Base-by-base conservation (phyloP, 1,139 yeast species). In the Kodamaea ohmeri region DNA sequence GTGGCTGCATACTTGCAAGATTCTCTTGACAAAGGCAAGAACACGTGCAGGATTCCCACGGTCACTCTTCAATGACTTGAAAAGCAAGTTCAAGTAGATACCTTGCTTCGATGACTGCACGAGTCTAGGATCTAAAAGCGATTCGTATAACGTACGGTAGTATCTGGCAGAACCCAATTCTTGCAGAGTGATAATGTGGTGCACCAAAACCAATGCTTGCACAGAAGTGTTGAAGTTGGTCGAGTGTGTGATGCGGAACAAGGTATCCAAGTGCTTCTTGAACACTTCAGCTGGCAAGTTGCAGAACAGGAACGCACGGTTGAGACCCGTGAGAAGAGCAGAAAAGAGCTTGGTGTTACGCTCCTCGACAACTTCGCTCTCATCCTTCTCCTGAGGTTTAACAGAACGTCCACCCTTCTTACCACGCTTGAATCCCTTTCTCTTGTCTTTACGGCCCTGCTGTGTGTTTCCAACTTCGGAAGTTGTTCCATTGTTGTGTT, bases 301-400 rank as follows among this genome's bases (percentile, higher is more conserved):
- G 1, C 96, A 82, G 58, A 87, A 92, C 41, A 98, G 97, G 71
- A 87, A 90, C 1, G 98, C 94, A 65, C 99, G 84, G 60, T 94
- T 94, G 45, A 92, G 77, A 48, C 99, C 99, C 2, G 98, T 89
- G 47, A 92, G 76, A 43, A 94, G 76, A 15, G 96, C 97, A 25
- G 96, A 83, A 51, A 90, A 88, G 51, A 92, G 67, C 55, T 87
- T 86, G 31, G 95, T 76, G 53, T 82, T 85, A 54, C 83, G 86
- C 55, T 92, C 97, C 57, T 88, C 96, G 33, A 82, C 62, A 4
- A 85, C 69, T 50, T 86, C 95, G 37, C 68, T 72, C 43, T 80
- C 83, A 12, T 88, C 71, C 59, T 86, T 86, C 34, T 70, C 79
- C 37, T 68, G 76, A 33, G 66, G 70, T 57, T 83, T 80, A 21